Evolutionary conservation across 2,329 filamentous ascomycete species (phyloP).

Genomic region (Plenodomus lindquistii): DNA sequence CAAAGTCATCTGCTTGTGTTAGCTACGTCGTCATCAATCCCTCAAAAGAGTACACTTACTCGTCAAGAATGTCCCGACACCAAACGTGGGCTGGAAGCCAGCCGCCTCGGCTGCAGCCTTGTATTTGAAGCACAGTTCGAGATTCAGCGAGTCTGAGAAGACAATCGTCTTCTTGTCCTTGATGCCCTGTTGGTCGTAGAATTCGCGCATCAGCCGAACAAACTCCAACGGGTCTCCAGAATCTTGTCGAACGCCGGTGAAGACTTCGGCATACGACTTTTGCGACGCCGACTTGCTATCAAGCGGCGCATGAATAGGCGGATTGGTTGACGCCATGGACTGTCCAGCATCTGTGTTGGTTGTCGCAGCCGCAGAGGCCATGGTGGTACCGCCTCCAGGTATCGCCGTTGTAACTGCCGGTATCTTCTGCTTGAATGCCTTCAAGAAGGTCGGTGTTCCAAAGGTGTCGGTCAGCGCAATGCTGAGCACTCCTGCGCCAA

Average conservation of each 20-base stretch:
- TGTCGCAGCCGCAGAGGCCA: constrained; percentile 47
- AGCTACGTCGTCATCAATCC: constrained; percentile 3
- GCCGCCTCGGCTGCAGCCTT: constrained; percentile 78
- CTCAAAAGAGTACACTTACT: constrained; percentile 52
- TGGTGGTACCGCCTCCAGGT: constrained; percentile 44
- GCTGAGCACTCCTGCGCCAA: constrained; percentile 79
- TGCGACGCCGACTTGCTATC: constrained; percentile 47
- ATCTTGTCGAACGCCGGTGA: constrained; percentile 84
- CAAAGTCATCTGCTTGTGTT: constrained; percentile 71
- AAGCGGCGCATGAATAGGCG: constrained; percentile 52
- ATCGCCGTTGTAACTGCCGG: constrained; percentile 50
- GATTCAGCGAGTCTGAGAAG: constrained; percentile 93
- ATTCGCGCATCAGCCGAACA: constrained; percentile 75
- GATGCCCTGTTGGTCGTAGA: constrained; percentile 77
- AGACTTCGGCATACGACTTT: constrained; percentile 76
- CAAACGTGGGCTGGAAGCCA: constrained; percentile 85
- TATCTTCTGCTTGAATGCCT: constrained; percentile 75
- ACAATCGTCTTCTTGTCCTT: constrained; percentile 84
- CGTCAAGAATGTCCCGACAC: constrained; percentile 92
- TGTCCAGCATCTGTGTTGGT: constrained; percentile 43
- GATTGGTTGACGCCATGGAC: constrained; percentile 45
- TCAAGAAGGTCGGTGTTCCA: constrained; percentile 85
- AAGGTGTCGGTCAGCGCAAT: constrained; percentile 97
- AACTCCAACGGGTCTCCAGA: constrained; percentile 84
- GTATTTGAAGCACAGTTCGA: constrained; percentile 89